Evolutionary conservation across 1,139 yeast species (phyloP), one percentile per base, ranked within the genome.

Genomic region (Sugiyamaella pinicola): DNA sequence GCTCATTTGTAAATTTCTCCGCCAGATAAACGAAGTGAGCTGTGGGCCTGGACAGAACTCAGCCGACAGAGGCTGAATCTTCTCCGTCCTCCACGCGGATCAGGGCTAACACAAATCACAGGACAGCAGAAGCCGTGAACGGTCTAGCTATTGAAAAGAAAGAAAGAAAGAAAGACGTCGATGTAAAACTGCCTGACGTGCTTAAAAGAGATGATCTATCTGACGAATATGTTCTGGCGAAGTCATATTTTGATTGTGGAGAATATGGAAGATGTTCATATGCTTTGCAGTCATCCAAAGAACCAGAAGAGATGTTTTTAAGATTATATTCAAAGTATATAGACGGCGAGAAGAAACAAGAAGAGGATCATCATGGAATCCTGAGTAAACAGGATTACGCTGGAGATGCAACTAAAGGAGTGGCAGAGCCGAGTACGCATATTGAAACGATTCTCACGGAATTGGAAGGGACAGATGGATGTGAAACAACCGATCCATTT

Each of bases 201-300:
- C 58, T 45, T 56, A 60, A 15, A 59, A 17, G 35, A 47, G 47
- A 52, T 58, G 45, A 46, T 48, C 8, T 39, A 41, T n/a, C 47
- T 10, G 49, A 55, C 49, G 52, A 57, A 46, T 59, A 72, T 12
- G 62, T 81, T 10, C 72, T 89, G 26, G 97, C 95, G 0, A 82
- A 83, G 54, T 69, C 88, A 0, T 85, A 87, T 63, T 89, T 93
- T 72, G 85, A 83, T 63, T 83, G 91, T 64, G 85, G 87, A 62
- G 99, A 93, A 67, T 91, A 85, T 65, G 95, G 85, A 55, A 72
- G 99, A 31, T 87, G 95, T 55, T 82, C 87, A 1, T 74, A 77
- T 60, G 76, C 77, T 17, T 71, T 91, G 55, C 75, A 74, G 53
- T 80, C 84, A 46, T 40, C 42, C 12, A 69, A 83, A 55, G 53